Evolutionary conservation across 2,329 filamentous ascomycete genomes (phyloP), one percentile per base, ranked within the genome.

Genomic region (Sclerotinia nivalis): DNA sequence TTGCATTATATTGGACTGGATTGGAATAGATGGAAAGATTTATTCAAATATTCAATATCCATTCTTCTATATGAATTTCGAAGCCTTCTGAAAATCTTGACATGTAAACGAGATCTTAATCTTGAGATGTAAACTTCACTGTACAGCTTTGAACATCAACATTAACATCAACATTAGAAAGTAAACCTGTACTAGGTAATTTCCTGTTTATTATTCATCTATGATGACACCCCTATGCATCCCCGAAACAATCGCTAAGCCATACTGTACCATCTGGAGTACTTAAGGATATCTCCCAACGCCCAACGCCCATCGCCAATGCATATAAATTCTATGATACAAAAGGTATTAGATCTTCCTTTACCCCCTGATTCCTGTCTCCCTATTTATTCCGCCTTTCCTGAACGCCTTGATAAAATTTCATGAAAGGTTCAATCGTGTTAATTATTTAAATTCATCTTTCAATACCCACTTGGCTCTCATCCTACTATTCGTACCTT

Each of bases 381-480:
- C 47, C 37, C 31, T 37, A 34, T 43, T 10, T 37, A n/a, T 37
- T n/a, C 9, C 64, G 25, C 45, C 34, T 52, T n/a, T 40, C 34
- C 34, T 22, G 13, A 62, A 68, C 45, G 56, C 49, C 66, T 43
- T 47, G 25, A 22, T n/a, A 54, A 68, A 22, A 34, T 52, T 22
- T 50, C 22, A 28, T 52, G 15, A 52, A 64, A 28, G 31, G 2
- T 25, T 47, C 45, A 20, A 7, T 50, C 22, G 13, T 54, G n/a
- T 45, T 34, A 47, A 60, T 69, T 52, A 78, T 68, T 77, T 78
- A 66, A 76, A 79, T 47, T 77, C 78, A 56, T 78, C 75, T 66
- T 75, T 79, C 69, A 79, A 71, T 28, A 75, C 74, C 78, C 78
- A 79, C 62, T 70, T 72, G 4, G 76, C 76, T 65, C 77, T 74